Evolutionary conservation across 257 asterid genomes (phyloP).

Genomic region (Avicennia marina): DNA sequence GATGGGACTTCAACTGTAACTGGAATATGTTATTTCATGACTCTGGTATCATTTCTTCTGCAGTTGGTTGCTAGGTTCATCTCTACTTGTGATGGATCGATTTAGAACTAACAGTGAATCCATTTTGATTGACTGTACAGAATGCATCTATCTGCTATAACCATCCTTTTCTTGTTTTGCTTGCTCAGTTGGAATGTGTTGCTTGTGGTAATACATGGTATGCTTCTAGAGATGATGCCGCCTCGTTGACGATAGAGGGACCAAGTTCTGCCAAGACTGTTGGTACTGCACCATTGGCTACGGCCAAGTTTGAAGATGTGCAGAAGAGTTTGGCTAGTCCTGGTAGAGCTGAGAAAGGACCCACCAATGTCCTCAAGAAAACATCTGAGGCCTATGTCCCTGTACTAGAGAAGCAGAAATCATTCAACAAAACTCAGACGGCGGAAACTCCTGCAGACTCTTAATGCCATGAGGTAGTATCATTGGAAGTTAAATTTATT

Average conservation of each 20-base stretch:
- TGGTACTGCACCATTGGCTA: conserved; percentile 57
- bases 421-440: conserved; percentile 37
- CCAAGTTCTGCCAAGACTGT: conserved; percentile 37
- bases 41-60: too few species aligned
- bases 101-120: too few species aligned
- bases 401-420: conserved; percentile 37
- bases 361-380: conserved; percentile 38
- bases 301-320: conserved; percentile 68
- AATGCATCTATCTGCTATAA: too few species aligned
- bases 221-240: conserved; percentile 70
- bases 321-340: conserved; percentile 67
- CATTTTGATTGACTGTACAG: too few species aligned
- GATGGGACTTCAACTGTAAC: too few species aligned
- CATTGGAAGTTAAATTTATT: too few species aligned
- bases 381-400: conserved; percentile 46
- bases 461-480: too few species aligned
- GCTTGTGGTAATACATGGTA: conserved; percentile 76
- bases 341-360: conserved; percentile 15
- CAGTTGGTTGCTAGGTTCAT: too few species aligned
- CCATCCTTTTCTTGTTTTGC: neutral
- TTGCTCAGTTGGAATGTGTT: conserved; percentile 64
- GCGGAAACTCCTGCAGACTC: too few species aligned
- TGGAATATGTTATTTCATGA: too few species aligned
- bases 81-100: too few species aligned
- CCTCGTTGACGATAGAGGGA: conserved; percentile 58